Percentiles rank a stretch among this genome's conserved stretches.
phyloP scores from a whole-genome alignment of 306 rosid genomes.

The Sindora glabra region DNA sequence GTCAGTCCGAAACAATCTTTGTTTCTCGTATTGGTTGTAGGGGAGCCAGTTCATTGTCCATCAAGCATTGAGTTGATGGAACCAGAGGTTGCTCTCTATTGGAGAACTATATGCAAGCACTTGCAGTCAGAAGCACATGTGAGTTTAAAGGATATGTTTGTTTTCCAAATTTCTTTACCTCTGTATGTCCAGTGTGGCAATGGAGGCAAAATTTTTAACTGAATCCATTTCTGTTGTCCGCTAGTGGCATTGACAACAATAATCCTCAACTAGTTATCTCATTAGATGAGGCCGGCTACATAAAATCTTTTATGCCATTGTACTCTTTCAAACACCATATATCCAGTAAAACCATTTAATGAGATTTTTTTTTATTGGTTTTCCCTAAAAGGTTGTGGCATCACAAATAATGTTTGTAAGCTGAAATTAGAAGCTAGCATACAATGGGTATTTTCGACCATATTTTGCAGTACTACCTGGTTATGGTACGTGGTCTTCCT shows the following conservation, averaged over 20 bases:
- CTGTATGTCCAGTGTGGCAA: not conserved
- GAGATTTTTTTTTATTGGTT: too few species aligned
- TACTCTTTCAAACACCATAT: too few species aligned
- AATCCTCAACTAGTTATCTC: too few species aligned
- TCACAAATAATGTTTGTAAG: not conserved
- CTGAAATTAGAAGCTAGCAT: not conserved
- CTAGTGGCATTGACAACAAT: too few species aligned
- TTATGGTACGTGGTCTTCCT: not conserved
- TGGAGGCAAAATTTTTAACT: not conserved
- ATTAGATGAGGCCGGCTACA: too few species aligned
- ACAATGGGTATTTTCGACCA: not conserved
- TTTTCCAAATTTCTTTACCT: not conserved
- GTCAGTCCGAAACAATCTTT: not conserved
- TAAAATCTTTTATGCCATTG: too few species aligned
- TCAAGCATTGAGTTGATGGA: constrained; percentile 66
- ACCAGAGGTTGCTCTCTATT: constrained; percentile 81
- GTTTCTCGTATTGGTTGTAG: constrained; percentile 24
- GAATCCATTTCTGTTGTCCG: too few species aligned
- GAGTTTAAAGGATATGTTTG: constrained; percentile 30
- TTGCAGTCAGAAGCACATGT: constrained; percentile 82
- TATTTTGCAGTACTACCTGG: not conserved
- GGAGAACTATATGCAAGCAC: constrained; percentile 73
- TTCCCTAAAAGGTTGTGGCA: too few species aligned
- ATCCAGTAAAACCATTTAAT: too few species aligned
- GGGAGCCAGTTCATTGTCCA: constrained; percentile 19